Evolutionary conservation across 2,329 filamentous ascomycete species (phyloP), one percentile per base, ranked within the genome.

Genomic region (Fusarium mexicanum): DNA sequence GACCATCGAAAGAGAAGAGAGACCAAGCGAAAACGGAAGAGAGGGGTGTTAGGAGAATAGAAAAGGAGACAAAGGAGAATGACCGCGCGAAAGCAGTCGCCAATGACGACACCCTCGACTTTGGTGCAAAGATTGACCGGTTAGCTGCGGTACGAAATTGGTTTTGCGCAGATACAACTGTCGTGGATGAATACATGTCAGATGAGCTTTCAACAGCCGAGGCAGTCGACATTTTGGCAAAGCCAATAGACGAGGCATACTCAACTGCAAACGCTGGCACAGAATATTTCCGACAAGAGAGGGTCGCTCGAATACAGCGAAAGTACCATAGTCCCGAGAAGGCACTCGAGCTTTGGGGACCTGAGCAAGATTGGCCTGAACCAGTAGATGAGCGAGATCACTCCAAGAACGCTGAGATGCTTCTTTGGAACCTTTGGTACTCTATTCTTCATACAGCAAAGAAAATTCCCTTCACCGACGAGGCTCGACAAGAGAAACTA

Each of bases 261-360:
- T 68, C 69, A 0, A 48, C 44, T 4, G 69, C 69, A 12, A 58
- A 68, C 3, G 55, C 55, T 5, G 62, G 68, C 0, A 33, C 40
- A 1, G 33, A 47, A 6, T 72, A 67, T 4, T 31, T 53, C 4
- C 43, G 33, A 3, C 38, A 47, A 4, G 69, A 71, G 14, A 58
- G 10, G 12, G 2, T 29, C 11, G 68, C 69, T 12, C 41, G 61
- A 3, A 8, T 4, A 0, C 69, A 71, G 14, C 69, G 69, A 3
- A 55, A 51, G 2, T 68, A n/a, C 6, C 40, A 72, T 11, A 41
- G n/a, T 3, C 14, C 50, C 0, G 40, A 68, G 6, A 68, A 63
- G 6, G 68, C 62, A 3, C 3, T 68, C 0, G 50, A 58, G n/a
- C 35, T 57, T 7, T 71, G 68, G 68, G 69, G 69, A 0, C 31